Evolutionary conservation across 306 rosid species (phyloP).

Genomic region (Trichosanthes cucumerina): DNA sequence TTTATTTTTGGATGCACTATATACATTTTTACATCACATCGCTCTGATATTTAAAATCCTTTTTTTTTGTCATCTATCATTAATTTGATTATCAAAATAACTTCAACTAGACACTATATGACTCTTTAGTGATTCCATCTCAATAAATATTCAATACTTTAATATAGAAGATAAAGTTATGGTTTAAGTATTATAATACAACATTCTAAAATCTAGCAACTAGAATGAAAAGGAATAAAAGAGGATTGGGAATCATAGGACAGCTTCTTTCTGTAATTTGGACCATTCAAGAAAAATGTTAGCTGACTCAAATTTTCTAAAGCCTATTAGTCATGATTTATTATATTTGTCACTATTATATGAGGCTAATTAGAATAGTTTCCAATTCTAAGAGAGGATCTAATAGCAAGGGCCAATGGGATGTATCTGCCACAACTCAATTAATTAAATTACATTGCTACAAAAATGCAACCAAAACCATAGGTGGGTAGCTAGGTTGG

Average conservation of each 20-base stretch:
- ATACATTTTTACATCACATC: too few relatives aligned
- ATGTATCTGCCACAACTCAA: not conserved
- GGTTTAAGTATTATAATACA: not conserved
- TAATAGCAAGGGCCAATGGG: not conserved
- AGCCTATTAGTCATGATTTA: not conserved
- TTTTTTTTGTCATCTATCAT: not conserved
- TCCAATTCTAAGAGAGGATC: not conserved
- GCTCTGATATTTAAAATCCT: not conserved
- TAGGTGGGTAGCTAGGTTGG: constrained; percentile 2
- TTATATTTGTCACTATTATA: not conserved
- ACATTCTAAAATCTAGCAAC: not conserved
- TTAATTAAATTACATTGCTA: not conserved
- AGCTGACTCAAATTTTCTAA: not conserved
- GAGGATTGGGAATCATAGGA: not conserved
- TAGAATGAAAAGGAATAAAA: not conserved
- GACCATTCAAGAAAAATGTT: not conserved
- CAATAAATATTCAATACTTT: not conserved
- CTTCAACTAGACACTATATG: not conserved
- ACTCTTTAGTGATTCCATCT: not conserved
- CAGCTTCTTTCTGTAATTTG: not conserved
- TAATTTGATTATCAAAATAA: not conserved
- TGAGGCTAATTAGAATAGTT: not conserved
- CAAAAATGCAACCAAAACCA: not conserved
- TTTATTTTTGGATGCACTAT: too few relatives aligned
- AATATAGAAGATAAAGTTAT: not conserved